Conservation (phyloP, 495 filamentous ascomycete genomes). For the Aspergillus baeticus region DNA sequence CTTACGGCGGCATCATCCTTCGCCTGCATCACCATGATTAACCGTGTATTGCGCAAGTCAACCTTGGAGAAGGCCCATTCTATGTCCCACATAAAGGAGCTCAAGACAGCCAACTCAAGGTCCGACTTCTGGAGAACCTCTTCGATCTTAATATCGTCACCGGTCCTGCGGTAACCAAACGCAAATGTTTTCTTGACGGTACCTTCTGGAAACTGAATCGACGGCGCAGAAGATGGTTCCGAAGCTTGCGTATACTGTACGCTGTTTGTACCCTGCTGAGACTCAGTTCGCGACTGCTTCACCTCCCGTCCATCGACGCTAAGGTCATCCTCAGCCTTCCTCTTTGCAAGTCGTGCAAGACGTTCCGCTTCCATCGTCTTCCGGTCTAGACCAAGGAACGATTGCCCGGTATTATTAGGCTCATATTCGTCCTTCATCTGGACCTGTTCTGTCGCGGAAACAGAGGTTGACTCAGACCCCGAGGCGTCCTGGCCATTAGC, state of each 20-base stretch:
- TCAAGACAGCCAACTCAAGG: slow-evolving; percentile 75
- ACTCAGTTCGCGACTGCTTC: slow-evolving; percentile 20
- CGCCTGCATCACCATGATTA: slow-evolving; percentile 70
- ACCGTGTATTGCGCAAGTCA: slow-evolving; percentile 48
- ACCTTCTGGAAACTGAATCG: slow-evolving; percentile 65
- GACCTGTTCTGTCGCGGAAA: background rate
- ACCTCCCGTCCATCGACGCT: slow-evolving; percentile 15
- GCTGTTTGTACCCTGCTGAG: background rate
- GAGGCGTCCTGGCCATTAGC: background rate
- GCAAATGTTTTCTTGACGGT: slow-evolving; percentile 82
- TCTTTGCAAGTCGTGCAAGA: slow-evolving; percentile 63
- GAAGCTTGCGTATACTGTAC: background rate
- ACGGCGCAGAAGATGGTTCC: slow-evolving; percentile 22
- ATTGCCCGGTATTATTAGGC: slow-evolving; percentile 4
- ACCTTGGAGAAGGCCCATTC: slow-evolving; percentile 69
- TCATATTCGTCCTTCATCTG: background rate
- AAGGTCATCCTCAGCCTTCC: slow-evolving; percentile 45
- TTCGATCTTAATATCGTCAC: slow-evolving; percentile 83
- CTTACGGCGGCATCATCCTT: slow-evolving; percentile 56
- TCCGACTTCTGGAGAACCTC: slow-evolving; percentile 76
- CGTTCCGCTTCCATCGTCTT: slow-evolving; percentile 87
- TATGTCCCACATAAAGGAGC: slow-evolving; percentile 83
- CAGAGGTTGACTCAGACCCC: background rate
- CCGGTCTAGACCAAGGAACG: slow-evolving; percentile 60
- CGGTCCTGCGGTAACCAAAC: slow-evolving; percentile 48